Evolutionary conservation across 495 filamentous ascomycete genomes (phyloP).

Genomic region (Pyronema domesticum): DNA sequence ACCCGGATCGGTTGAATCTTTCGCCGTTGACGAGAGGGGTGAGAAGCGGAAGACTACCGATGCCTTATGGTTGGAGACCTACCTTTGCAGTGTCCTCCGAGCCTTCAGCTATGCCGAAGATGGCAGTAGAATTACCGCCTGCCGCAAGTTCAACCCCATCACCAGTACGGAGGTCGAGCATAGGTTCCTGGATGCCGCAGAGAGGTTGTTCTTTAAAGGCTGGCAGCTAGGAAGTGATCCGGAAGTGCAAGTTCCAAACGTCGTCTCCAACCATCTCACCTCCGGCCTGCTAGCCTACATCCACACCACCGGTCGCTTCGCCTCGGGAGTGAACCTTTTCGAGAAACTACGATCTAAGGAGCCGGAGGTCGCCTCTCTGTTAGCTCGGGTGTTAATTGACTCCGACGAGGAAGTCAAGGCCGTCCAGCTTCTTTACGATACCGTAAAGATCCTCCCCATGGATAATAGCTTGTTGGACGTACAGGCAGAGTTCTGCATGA

Average conservation of each 20-base stretch:
- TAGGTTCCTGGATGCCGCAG: slow-evolving; percentile 85
- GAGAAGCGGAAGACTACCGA: slow-evolving; percentile 85
- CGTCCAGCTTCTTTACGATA: slow-evolving; percentile 69
- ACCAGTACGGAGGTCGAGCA: slow-evolving; percentile 95
- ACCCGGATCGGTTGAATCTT: slow-evolving; percentile 83
- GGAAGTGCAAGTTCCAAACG: slow-evolving; percentile 90
- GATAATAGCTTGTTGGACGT: slow-evolving; percentile 87
- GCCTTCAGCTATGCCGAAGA: slow-evolving; percentile 96
- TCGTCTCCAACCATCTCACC: slow-evolving; percentile 95
- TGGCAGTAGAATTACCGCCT: slow-evolving; percentile 76
- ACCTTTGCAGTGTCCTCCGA: slow-evolving; percentile 78
- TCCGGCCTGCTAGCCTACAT: slow-evolving; percentile 95
- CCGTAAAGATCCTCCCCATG: slow-evolving; percentile 80
- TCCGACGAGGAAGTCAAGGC: slow-evolving; percentile 94
- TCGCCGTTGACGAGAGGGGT: slow-evolving; percentile 89
- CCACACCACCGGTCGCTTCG: slow-evolving; percentile 81
- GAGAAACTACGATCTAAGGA: slow-evolving; percentile 85
- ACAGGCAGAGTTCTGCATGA: slow-evolving; percentile 80
- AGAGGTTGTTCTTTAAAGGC: slow-evolving; percentile 84
- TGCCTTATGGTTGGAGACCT: slow-evolving; percentile 90
- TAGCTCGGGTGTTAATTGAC: slow-evolving; percentile 75
- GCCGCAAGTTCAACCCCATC: slow-evolving; percentile 88
- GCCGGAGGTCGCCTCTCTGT: slow-evolving; percentile 79
- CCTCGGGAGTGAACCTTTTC: slow-evolving; percentile 94
- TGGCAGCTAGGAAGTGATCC: slow-evolving; percentile 94